Percentiles rank a stretch among this genome's conserved stretches.
Conservation (phyloP, 805 yeast genomes). For the Nakazawaea wickerhamii region DNA sequence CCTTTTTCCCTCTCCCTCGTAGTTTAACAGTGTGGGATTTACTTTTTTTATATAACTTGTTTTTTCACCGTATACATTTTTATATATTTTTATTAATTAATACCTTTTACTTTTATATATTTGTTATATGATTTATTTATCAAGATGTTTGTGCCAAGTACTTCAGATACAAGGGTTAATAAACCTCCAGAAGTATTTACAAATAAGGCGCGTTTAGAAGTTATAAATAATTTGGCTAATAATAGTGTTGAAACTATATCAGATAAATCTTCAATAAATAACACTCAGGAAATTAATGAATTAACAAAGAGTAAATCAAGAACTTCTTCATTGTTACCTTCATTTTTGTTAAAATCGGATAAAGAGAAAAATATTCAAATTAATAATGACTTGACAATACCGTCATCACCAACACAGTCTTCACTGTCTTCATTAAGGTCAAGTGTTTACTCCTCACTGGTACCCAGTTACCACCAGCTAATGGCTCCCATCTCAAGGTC, state of each 20-base stretch:
- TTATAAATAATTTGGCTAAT: slow-evolving; percentile 17
- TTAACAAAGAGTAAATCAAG: slow-evolving; percentile 1
- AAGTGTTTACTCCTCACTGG: slow-evolving; percentile 9
- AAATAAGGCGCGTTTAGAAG: slow-evolving; percentile 21
- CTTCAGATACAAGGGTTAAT: slow-evolving; percentile 6
- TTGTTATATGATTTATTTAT: neutral
- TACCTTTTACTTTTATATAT: neutral
- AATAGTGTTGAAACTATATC: neutral
- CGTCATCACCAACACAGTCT: slow-evolving; percentile 3
- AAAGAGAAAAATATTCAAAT: slow-evolving; percentile 5
- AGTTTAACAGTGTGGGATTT: too few relatives aligned
- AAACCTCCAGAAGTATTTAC: slow-evolving; percentile 20
- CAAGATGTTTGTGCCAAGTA: slow-evolving; percentile 12
- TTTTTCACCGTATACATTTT: neutral
- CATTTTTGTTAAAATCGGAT: slow-evolving; percentile 4
- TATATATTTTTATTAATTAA: too few relatives aligned
- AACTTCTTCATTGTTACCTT: slow-evolving; percentile 4
- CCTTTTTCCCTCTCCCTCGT: neutral
- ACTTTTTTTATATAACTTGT: neutral
- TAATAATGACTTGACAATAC: slow-evolving; percentile 7
- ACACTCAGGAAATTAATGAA: neutral
- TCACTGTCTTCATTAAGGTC: slow-evolving; percentile 10
- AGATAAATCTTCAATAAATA: neutral
- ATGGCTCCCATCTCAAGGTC: slow-evolving; percentile 5
- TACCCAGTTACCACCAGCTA: slow-evolving; percentile 11